Evolutionary conservation across 192 early-diverging fungal species (phyloP).

Genomic region (Chytriomyces sp.): DNA sequence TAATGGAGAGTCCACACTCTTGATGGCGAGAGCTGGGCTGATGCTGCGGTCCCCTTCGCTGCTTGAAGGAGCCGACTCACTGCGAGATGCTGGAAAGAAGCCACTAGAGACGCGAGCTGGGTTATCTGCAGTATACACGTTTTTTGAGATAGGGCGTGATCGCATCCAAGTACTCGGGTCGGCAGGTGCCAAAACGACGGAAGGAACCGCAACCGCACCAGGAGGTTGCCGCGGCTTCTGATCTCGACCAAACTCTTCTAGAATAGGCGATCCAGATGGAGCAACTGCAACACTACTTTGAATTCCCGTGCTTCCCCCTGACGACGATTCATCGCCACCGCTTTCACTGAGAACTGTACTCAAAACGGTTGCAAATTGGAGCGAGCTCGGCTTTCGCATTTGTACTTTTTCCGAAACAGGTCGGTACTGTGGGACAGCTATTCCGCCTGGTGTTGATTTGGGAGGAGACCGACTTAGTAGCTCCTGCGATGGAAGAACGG

Average conservation of each 20-base stretch:
- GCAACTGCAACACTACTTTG: no score
- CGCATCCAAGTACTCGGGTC: no score
- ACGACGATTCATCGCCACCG: background rate
- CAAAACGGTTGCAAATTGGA: conserved; percentile 7
- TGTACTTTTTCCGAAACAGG: background rate
- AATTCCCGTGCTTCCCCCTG: background rate
- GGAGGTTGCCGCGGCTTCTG: background rate
- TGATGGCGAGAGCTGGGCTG: background rate
- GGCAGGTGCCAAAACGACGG: background rate
- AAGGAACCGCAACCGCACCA: background rate
- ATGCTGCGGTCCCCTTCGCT: background rate
- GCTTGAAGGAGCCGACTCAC: background rate
- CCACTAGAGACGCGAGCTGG: conserved; percentile 23
- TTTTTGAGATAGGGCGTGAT: background rate
- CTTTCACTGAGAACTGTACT: conserved; percentile 22
- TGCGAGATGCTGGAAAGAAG: conserved; percentile 22
- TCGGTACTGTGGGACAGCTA: background rate
- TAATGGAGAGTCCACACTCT: background rate
- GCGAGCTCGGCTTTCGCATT: conserved; percentile 7
- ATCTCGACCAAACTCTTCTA: conserved; percentile 1
- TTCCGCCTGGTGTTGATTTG: no score
- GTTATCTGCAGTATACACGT: conserved; percentile 1
- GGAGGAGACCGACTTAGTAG: background rate
- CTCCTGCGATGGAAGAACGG: background rate
- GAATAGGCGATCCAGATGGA: background rate